Conservation (phyloP, 495 filamentous ascomycete species). For the Xylaria bambusicola region DNA sequence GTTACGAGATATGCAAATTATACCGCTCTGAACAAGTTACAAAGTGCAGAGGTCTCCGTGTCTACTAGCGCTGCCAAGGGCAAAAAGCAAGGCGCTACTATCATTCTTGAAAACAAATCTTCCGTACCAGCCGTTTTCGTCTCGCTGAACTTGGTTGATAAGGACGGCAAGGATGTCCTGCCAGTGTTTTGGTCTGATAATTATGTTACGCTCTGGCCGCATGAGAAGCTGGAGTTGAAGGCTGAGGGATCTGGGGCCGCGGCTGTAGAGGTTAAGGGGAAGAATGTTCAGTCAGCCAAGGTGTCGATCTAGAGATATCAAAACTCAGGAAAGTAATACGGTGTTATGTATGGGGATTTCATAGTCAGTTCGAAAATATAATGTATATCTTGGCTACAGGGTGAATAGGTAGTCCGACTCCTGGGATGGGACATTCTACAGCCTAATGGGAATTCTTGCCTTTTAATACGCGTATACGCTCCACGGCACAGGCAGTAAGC, state of each 20-base stretch:
- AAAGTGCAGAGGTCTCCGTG: slow-evolving; percentile 38
- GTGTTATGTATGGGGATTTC: too few relatives aligned
- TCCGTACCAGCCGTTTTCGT: slow-evolving; percentile 60
- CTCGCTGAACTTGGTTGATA: slow-evolving; percentile 49
- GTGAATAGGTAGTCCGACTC: too few relatives aligned
- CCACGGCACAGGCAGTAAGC: too few relatives aligned
- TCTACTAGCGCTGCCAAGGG: slow-evolving; percentile 16
- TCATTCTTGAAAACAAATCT: slow-evolving; percentile 56
- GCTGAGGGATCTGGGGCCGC: slow-evolving; percentile 25
- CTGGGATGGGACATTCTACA: too few relatives aligned
- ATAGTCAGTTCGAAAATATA: too few relatives aligned
- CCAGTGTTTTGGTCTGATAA: slow-evolving; percentile 64
- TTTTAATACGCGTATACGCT: too few relatives aligned
- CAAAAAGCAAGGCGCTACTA: neutral
- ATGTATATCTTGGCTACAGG: too few relatives aligned
- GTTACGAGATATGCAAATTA: slow-evolving; percentile 56
- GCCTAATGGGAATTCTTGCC: too few relatives aligned
- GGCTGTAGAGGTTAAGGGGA: slow-evolving; percentile 31
- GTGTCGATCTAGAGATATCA: neutral
- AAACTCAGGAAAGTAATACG: too few relatives aligned
- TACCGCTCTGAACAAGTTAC: slow-evolving; percentile 47
- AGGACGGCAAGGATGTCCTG: slow-evolving; percentile 43
- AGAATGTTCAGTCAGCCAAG: slow-evolving; percentile 25
- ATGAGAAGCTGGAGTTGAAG: slow-evolving; percentile 48
- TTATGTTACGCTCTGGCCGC: slow-evolving; percentile 62